phyloP scores from a whole-genome alignment of 2,329 filamentous ascomycete genomes.

The Trichocomaceae sp. region DNA sequence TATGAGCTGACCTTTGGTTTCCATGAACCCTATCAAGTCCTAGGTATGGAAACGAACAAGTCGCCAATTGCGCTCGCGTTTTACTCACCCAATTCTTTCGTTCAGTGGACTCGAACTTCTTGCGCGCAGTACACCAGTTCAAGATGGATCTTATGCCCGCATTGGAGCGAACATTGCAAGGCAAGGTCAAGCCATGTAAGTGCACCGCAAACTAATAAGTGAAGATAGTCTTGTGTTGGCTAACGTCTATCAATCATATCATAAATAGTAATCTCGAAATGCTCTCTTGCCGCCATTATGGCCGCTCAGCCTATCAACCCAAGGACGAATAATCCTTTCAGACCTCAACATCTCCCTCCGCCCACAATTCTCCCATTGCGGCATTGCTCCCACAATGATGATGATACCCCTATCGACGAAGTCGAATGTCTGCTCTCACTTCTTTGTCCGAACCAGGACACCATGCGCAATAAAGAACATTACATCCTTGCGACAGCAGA shows the following conservation, averaged over 20 bases:
- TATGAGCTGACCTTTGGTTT: slow-evolving; percentile 84
- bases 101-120: slow-evolving; percentile 73
- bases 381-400: slow-evolving; percentile 42
- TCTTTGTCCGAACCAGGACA: slow-evolving; percentile 32
- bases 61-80: slow-evolving; percentile 20
- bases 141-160: slow-evolving; percentile 81
- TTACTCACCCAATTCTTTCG: slow-evolving; percentile 15
- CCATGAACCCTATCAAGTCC: slow-evolving; percentile 86
- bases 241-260: neutral
- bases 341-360: slow-evolving; percentile 40
- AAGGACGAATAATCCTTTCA: slow-evolving; percentile 33
- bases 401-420: slow-evolving; percentile 38
- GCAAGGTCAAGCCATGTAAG: slow-evolving; percentile 73
- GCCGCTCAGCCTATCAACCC: slow-evolving; percentile 32
- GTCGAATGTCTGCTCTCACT: slow-evolving; percentile 40
- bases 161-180: slow-evolving; percentile 76
- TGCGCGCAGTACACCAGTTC: slow-evolving; percentile 72
- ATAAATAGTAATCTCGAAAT: slow-evolving; percentile 66
- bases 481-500: slow-evolving; percentile 43
- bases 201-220: slow-evolving; percentile 13
- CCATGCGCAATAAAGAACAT: slow-evolving; percentile 43
- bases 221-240: neutral
- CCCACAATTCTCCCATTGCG: slow-evolving; percentile 41
- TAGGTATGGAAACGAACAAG: slow-evolving; percentile 43
- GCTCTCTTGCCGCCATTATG: slow-evolving; percentile 41